Percentiles rank a stretch among this genome's conserved stretches.
These are phyloP conservation scores for Codiaeum variegatum DNA, from an alignment of 441 rosid genomes.

Conservation along the genomic window DNA sequence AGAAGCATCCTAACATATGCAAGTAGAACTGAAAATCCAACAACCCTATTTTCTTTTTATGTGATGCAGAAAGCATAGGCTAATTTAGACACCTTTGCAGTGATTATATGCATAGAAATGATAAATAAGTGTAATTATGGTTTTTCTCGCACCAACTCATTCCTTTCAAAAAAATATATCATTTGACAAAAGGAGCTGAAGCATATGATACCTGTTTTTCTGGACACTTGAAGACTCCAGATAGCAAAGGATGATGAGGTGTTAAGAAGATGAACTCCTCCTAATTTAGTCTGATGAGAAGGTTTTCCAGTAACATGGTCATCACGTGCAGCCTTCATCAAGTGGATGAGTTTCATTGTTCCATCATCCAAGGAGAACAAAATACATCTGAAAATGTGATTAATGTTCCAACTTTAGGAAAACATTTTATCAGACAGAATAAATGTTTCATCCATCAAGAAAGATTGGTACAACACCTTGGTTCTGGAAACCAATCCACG, in stretches of 20 bases:
- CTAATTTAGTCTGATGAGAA: slow-evolving; percentile 53
- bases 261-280: slow-evolving; percentile 56
- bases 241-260: slow-evolving; percentile 72
- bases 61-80: not conserved
- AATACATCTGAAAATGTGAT: slow-evolving; percentile 49
- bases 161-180: not conserved
- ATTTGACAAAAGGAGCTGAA: slow-evolving; percentile 2
- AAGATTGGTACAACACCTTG: slow-evolving; percentile 45
- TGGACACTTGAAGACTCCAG: slow-evolving; percentile 85
- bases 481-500: slow-evolving; percentile 75
- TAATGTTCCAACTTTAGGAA: slow-evolving; percentile 13
- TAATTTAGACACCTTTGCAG: slow-evolving; percentile 4
- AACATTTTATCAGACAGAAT: slow-evolving; percentile 5
- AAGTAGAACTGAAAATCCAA: slow-evolving; percentile 1
- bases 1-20: not conserved
- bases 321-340: slow-evolving; percentile 72
- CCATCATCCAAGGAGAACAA: slow-evolving; percentile 80
- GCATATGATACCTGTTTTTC: slow-evolving; percentile 50
- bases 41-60: not conserved
- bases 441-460: not conserved
- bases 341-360: slow-evolving; percentile 63
- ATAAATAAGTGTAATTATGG: not conserved
- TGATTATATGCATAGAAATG: not conserved
- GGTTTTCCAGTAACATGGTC: slow-evolving; percentile 69
- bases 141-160: not conserved